phyloP scores from a whole-genome alignment of 139 green algal genomes.

The Deuterostichococcus epilithicus region DNA sequence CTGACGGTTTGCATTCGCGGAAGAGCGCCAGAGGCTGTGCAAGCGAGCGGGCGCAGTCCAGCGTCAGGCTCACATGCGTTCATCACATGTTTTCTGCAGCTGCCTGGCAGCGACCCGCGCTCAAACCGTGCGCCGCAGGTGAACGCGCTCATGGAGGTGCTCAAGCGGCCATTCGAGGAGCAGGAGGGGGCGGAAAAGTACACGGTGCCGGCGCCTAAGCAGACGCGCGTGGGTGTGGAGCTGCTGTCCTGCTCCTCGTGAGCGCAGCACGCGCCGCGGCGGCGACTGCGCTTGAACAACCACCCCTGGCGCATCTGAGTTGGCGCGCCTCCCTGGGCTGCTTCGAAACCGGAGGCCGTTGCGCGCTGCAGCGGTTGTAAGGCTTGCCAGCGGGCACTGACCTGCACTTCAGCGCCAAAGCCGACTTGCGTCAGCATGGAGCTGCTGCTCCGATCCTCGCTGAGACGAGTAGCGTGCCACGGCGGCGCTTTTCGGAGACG shows the following conservation, averaged over 20 bases:
- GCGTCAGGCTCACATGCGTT: not conserved
- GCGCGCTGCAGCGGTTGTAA: too few species aligned
- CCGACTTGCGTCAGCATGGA: too few species aligned
- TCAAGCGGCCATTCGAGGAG: slow-evolving; percentile 62
- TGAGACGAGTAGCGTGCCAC: too few species aligned
- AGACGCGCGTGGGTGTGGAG: slow-evolving; percentile 68
- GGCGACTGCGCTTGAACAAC: too few species aligned
- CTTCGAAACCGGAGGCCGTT: too few species aligned
- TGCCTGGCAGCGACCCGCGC: not conserved
- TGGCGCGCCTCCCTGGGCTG: too few species aligned
- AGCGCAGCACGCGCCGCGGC: not conserved
- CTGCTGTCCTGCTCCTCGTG: slow-evolving; percentile 75
- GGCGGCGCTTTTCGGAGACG: too few species aligned
- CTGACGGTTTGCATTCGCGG: not conserved
- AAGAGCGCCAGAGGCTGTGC: not conserved
- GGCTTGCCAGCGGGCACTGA: too few species aligned
- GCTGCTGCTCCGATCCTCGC: too few species aligned
- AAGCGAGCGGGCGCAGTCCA: not conserved
- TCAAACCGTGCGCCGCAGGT: not conserved
- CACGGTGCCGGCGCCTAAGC: slow-evolving; percentile 37
- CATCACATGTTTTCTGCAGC: not conserved
- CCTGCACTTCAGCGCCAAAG: too few species aligned
- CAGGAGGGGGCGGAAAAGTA: slow-evolving; percentile 57
- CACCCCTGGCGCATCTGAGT: too few species aligned
- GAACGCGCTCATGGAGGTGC: slow-evolving; percentile 31